Base-by-base conservation (phyloP, 805 yeast genomes). In the Komagataella mondaviorum region DNA sequence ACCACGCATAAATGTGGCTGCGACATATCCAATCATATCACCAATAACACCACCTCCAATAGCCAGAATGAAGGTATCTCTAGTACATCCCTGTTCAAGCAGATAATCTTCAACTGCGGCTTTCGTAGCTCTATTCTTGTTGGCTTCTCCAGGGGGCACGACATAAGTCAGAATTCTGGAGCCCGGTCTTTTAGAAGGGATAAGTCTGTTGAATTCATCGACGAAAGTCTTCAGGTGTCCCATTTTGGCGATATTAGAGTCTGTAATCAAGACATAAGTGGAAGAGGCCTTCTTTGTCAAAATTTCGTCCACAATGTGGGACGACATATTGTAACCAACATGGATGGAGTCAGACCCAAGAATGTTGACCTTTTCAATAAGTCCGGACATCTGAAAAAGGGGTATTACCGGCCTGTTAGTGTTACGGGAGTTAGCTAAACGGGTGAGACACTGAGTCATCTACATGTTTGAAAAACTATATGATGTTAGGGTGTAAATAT, bases 1-100 rank as follows among this genome's bases (percentile, higher is more conserved):
- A 52, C 99, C 99, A 64, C 99, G 79, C 99, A 93, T 93, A 66
- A 93, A 93, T 2, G 99, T 93, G 36, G 99, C 91, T n/a, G 99
- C 99, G 46, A 93, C 98, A 64, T 81, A 93, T 3, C 99, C 99
- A 57, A 91, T 87, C 99, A 93, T 91, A 64, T 93, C 99, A 54
- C 99, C 99, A 66, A 93, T 91, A 50, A 93, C 95, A 59, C 99
- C 99, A 57, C 99, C 99, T 55, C 99, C 99, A 54, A 93, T 80
- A 6, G 99, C 99, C 48, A 93, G 69, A 52, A 93, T 81, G 23
- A 93, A 88, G 2, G 98, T 89, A 65, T 93, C 99, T 68, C 99
- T 80, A 14, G 98, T 93, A 67, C 99, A 93, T 23, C 96, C 95
- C 61, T 88, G 69, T 4, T 68, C 61, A 55, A 93, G 75, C 60